Evolutionary conservation across 768 basidiomycete genomes (phyloP), one percentile per base, ranked within the genome.

Genomic region (Calocybe cyanea): DNA sequence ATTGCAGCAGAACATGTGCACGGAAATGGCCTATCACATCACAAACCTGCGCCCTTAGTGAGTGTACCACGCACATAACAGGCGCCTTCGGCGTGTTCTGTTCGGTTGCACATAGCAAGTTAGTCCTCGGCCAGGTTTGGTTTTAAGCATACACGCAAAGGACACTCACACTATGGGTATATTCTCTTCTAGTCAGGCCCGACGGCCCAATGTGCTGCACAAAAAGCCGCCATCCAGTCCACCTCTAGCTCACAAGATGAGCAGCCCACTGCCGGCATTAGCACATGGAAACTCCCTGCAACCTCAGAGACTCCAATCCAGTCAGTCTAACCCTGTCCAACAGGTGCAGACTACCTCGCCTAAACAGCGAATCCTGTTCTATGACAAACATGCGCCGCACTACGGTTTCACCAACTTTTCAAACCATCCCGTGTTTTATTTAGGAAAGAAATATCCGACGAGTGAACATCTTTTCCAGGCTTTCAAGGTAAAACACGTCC

Each of bases 361-460:
- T 17, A 8, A 6, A 60, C 57, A 57, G 20, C 69, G 68, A 1
- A 69, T 85, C 48, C 57, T 78, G 3, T 86, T 86, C 59, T 85
- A 86, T 51, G 70, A 84, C 53, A 85, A 77, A 57, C 61, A 73
- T 14, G 65, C 74, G 19, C 80, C 82, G 7, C 69, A 83, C 57
- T 84, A 85, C 51, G 83, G 80, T 14, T 85, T 86, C 56, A 84
- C 84, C 31, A 85, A 85, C 60, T 86, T 86, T 60, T 86, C 86
- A 5, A 57, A 77, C 0, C 83, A 87, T 55, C 67, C 77, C 31
- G 72, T 88, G 8, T 52, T 63, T 6, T 81, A 83, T 55, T 67
- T 76, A 20, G 78, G 77, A 18, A 80, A 79, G 56, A 65, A 59
- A 39, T 88, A 86, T 56, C 82, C 83, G 2, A 88, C 85, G 1